phyloP scores from a whole-genome alignment of 768 basidiomycete genomes.

The Thelephora ganbajun region DNA sequence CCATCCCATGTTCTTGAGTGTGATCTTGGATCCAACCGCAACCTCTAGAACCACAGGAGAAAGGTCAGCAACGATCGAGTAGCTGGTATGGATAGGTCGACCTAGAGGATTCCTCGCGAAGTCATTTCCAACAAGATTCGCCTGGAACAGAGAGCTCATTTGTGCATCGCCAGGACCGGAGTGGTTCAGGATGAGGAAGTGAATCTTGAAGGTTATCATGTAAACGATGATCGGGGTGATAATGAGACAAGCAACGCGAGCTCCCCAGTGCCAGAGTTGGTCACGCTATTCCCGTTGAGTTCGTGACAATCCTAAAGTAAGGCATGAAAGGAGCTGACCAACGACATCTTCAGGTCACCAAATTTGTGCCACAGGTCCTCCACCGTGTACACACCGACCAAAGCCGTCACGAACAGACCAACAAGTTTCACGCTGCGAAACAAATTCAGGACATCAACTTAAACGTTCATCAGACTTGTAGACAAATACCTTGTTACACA shows the following conservation, averaged over 20 bases:
- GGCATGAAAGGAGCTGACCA: constrained; percentile 34
- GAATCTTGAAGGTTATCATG: constrained; percentile 89
- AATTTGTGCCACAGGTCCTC: constrained; percentile 99
- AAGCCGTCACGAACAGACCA: constrained; percentile 86
- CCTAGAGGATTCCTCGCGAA: constrained; percentile 84
- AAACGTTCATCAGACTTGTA: neutral
- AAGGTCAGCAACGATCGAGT: neutral
- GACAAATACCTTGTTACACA: constrained; percentile 70
- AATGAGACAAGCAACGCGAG: constrained; percentile 76
- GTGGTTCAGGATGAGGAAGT: constrained; percentile 89
- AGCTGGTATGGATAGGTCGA: constrained; percentile 18
- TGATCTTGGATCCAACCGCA: constrained; percentile 81
- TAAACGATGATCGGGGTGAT: constrained; percentile 85
- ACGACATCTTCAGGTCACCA: constrained; percentile 85
- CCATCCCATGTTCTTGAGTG: constrained; percentile 95
- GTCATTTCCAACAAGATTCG: constrained; percentile 88
- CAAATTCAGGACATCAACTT: neutral
- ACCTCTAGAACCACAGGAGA: constrained; percentile 38
- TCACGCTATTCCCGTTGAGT: constrained; percentile 39
- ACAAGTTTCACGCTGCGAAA: constrained; percentile 80
- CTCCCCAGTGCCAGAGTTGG: constrained; percentile 84
- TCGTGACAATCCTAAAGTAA: neutral
- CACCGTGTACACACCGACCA: constrained; percentile 92
- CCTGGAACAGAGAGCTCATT: constrained; percentile 98
- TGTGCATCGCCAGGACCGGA: constrained; percentile 95